phyloP scores from a whole-genome alignment of 2,329 filamentous ascomycete species.

The Aspergillus sp. region DNA sequence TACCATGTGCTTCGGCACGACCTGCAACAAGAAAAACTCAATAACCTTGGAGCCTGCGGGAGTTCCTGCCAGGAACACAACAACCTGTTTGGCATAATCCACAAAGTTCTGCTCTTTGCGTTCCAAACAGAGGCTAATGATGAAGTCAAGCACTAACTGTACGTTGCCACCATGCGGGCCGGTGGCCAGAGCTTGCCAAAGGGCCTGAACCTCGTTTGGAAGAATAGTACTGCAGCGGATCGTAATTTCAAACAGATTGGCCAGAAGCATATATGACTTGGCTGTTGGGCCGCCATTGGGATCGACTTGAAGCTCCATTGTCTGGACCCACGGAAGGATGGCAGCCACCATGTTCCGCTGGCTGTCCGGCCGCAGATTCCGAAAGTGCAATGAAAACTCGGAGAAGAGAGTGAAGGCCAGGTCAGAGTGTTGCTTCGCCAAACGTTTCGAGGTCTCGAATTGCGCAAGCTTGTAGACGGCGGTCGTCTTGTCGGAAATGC shows the following conservation, averaged over 20 bases:
- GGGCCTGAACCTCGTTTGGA: conserved; percentile 93
- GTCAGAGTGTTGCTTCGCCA: conserved; percentile 85
- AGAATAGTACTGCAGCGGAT: conserved; percentile 85
- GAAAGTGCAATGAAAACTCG: conserved; percentile 92
- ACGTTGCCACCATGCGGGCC: conserved; percentile 93
- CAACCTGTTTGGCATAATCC: conserved; percentile 95
- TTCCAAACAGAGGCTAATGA: conserved; percentile 90
- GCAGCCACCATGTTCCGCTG: conserved; percentile 94
- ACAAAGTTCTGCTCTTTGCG: conserved; percentile 97
- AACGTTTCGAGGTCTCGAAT: conserved; percentile 89
- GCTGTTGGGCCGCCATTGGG: conserved; percentile 88
- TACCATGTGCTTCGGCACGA: conserved; percentile 95
- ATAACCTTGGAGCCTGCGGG: conserved; percentile 85
- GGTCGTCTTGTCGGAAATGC: conserved; percentile 96
- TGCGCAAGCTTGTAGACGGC: conserved; percentile 97
- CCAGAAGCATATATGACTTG: conserved; percentile 89
- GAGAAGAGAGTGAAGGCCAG: conserved; percentile 93
- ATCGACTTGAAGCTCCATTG: conserved; percentile 87
- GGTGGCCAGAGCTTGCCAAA: conserved; percentile 95
- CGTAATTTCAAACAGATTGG: conserved; percentile 94
- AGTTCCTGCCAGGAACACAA: conserved; percentile 90
- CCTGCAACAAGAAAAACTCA: conserved; percentile 87
- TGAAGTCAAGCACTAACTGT: conserved; percentile 90
- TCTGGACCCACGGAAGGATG: conserved; percentile 94
- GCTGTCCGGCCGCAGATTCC: conserved; percentile 75